Conservation (phyloP, 768 basidiomycete genomes). For the Kwoniella sp. region DNA sequence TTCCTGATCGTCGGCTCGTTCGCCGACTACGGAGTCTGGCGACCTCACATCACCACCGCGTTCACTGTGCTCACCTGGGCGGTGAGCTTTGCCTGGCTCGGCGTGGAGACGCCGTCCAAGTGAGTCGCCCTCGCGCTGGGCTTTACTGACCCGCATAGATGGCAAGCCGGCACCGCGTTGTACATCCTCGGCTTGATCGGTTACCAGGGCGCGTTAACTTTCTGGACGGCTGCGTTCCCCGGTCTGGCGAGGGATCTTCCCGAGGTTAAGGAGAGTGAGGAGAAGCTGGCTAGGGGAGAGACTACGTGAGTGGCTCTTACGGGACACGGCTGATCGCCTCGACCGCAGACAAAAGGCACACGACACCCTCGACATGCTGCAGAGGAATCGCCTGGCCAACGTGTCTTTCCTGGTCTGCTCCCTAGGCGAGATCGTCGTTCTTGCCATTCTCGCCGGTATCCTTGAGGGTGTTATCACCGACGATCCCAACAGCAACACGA, state of each 20-base stretch:
- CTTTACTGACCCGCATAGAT: constrained; percentile 14
- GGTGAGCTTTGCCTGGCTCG: constrained; percentile 73
- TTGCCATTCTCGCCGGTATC: constrained; percentile 71
- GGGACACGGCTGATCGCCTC: neutral
- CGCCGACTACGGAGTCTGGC: constrained; percentile 78
- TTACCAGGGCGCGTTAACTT: constrained; percentile 71
- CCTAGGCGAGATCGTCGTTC: constrained; percentile 64
- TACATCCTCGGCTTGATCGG: constrained; percentile 58
- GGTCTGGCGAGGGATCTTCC: constrained; percentile 68
- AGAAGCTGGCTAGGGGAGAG: constrained; percentile 31
- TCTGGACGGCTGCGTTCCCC: constrained; percentile 80
- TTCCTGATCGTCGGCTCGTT: constrained; percentile 67
- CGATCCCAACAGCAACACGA: constrained; percentile 67
- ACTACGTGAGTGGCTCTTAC: constrained; percentile 26
- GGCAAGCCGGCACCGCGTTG: constrained; percentile 39
- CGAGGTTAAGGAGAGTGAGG: constrained; percentile 56
- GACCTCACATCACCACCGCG: constrained; percentile 72
- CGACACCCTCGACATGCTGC: constrained; percentile 58
- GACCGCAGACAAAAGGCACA: constrained; percentile 34
- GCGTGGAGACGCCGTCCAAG: constrained; percentile 53
- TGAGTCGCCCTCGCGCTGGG: constrained; percentile 52
- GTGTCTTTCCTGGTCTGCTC: constrained; percentile 68
- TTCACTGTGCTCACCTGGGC: constrained; percentile 65
- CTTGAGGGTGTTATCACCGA: constrained; percentile 63
- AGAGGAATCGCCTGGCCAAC: constrained; percentile 70